Evolutionary conservation across 345 rosid species (phyloP).

Genomic region (Lumnitzera littorea): DNA sequence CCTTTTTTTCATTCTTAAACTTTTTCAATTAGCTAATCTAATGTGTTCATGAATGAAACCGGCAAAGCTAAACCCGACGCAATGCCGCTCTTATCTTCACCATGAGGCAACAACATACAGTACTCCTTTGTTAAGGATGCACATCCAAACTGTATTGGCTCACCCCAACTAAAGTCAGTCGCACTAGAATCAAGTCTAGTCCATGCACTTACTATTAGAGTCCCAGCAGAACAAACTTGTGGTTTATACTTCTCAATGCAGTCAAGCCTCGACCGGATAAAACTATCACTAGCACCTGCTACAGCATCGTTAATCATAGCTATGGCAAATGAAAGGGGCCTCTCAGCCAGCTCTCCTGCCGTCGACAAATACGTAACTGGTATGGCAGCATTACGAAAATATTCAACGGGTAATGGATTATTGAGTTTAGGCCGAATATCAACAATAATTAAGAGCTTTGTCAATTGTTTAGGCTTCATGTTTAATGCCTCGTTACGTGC

Average conservation of each 20-base stretch:
- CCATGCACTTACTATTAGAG: constrained; percentile 20
- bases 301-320: constrained; percentile 7
- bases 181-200: constrained; percentile 10
- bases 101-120: constrained; percentile 10
- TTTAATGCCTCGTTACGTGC: too few relatives aligned
- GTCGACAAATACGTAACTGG: background rate
- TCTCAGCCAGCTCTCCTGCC: constrained; percentile 11
- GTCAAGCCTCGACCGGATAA: constrained; percentile 12
- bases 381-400: constrained; percentile 8
- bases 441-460: too few relatives aligned
- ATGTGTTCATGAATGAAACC: constrained; percentile 13
- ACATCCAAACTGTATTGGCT: constrained; percentile 17
- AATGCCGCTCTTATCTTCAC: constrained; percentile 12
- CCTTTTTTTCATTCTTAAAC: too few relatives aligned
- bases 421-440: constrained; percentile 9
- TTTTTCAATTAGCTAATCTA: constrained; percentile 4
- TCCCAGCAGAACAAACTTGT: constrained; percentile 8
- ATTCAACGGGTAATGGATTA: background rate
- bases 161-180: constrained; percentile 22
- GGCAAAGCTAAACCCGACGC: constrained; percentile 17
- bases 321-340: constrained; percentile 10
- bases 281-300: constrained; percentile 7
- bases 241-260: constrained; percentile 4
- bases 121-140: constrained; percentile 10
- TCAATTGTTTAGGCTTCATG: too few relatives aligned